Conservation (phyloP, 1,284 basidiomycete species). For the Ceratobasidium sp. region DNA sequence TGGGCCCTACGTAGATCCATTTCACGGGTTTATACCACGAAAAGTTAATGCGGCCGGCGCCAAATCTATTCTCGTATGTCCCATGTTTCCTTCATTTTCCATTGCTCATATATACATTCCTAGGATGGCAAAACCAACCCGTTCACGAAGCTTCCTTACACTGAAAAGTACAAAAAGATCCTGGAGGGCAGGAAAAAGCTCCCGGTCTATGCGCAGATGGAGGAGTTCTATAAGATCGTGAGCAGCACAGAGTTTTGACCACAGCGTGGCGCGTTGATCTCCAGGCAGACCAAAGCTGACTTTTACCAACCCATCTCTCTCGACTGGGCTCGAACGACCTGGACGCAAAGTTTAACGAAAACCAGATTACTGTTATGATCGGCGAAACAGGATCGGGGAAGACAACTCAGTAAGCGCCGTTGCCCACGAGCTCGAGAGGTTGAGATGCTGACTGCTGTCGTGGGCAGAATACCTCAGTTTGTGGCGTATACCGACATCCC, state of each 20-base stretch:
- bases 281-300: conserved; percentile 53
- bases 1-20: conserved; percentile 61
- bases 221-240: conserved; percentile 88
- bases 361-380: conserved; percentile 96
- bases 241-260: conserved; percentile 53
- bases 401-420: conserved; percentile 86
- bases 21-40: conserved; percentile 84
- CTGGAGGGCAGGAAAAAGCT: conserved; percentile 87
- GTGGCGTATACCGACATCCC: conserved; percentile 94
- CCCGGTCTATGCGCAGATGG: conserved; percentile 95
- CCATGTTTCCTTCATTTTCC: not conserved
- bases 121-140: conserved; percentile 87
- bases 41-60: conserved; percentile 82
- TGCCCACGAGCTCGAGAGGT: conserved; percentile 48
- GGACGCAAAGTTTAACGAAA: conserved; percentile 74
- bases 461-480: conserved; percentile 87
- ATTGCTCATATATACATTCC: conserved; percentile 6
- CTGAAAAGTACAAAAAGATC: conserved; percentile 88
- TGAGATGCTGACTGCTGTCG: conserved; percentile 51
- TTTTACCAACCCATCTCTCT: conserved; percentile 26
- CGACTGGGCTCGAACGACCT: conserved; percentile 7
- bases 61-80: conserved; percentile 76
- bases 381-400: conserved; percentile 99
- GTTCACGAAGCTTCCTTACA: conserved; percentile 86
- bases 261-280: conserved; percentile 47